Evolutionary conservation across 352 stramenopile genomes (phyloP), one percentile per base, ranked within the genome.

Genomic region (Globisporangium iwayamae): DNA sequence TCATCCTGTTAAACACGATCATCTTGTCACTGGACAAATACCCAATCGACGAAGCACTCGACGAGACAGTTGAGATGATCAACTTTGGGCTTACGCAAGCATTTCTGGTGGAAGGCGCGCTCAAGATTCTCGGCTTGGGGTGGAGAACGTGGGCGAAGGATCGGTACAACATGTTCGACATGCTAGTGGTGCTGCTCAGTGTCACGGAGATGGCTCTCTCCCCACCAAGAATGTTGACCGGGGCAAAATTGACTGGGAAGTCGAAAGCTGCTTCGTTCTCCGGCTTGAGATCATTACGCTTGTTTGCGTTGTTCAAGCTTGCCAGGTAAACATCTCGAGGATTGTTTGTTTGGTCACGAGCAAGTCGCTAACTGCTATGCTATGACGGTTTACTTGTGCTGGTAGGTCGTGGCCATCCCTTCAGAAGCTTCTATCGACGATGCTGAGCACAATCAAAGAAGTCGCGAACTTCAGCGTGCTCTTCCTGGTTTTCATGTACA

Each of bases 401-500:
- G 25, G 0, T 93, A 71, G 68, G 59, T 91, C 78, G 8, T 98
- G 94, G 94, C 88, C 91, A 38, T 96, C 88, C 1, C 75, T 98
- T 36, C 87, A 97, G 32, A 90, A 90, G n/a, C 62, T 99, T 39
- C 68, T 98, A 8, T 62, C 73, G n/a, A 98, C 89, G 13, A 97
- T 99, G 59, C 63, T 85, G 47, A 90, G 81, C 48, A 96, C 94
- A 18, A 71, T 97, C 46, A 71, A 87, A 32, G 95, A 98, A 70
- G 76, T 98, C 20, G 76, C 72, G 30, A 97, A 97, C 68, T 98
- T 98, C 65, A 81, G 79, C 13, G 72, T 98, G 18, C 75, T 98
- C 0, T 82, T 99, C 34, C 54, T 96, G 11, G 77, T 99, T 6
- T 98, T 98, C 70, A 87, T 98, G 55, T 98, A 96, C 66, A 97